Percentiles rank a stretch among this genome's conserved stretches.
phyloP scores from a whole-genome alignment of 495 filamentous ascomycete genomes.

The Pseudomonodictys pantanalensis region DNA sequence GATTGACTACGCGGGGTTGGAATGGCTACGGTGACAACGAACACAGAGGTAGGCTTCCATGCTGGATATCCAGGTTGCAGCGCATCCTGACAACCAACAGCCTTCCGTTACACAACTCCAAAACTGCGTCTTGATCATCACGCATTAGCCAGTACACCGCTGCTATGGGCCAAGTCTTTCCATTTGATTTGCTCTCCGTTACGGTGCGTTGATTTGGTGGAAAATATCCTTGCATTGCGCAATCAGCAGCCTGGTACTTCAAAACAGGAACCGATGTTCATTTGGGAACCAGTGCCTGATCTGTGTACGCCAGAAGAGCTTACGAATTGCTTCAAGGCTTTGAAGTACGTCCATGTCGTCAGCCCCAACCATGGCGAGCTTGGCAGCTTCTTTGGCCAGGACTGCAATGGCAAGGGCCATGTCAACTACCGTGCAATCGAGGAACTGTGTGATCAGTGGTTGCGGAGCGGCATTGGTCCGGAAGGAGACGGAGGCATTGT shows the following conservation, averaged over 20 bases:
- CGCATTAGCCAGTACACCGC: slow-evolving; percentile 50
- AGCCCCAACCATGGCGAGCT: slow-evolving; percentile 88
- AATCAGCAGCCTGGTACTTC: background rate
- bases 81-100: slow-evolving; percentile 46
- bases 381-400: slow-evolving; percentile 68
- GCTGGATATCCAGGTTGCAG: background rate
- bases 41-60: slow-evolving; percentile 49
- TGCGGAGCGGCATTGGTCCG: slow-evolving; percentile 51
- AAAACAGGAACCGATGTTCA: slow-evolving; percentile 58
- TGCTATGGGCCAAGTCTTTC: slow-evolving; percentile 70
- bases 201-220: slow-evolving; percentile 72
- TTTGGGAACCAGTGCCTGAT: slow-evolving; percentile 96
- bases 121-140: slow-evolving; percentile 72
- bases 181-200: slow-evolving; percentile 82
- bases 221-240: slow-evolving; percentile 51
- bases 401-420: slow-evolving; percentile 47
- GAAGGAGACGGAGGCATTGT: slow-evolving; percentile 50
- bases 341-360: slow-evolving; percentile 75
- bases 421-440: slow-evolving; percentile 54
- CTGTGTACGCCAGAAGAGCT: slow-evolving; percentile 75
- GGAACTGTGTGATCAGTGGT: slow-evolving; percentile 55
- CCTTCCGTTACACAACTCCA: slow-evolving; percentile 83
- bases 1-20: slow-evolving; percentile 85
- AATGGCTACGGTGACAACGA: slow-evolving; percentile 72
- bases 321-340: slow-evolving; percentile 65